Base-by-base conservation (phyloP, 2,329 filamentous ascomycete genomes). In the Microdochium bolleyi region DNA sequence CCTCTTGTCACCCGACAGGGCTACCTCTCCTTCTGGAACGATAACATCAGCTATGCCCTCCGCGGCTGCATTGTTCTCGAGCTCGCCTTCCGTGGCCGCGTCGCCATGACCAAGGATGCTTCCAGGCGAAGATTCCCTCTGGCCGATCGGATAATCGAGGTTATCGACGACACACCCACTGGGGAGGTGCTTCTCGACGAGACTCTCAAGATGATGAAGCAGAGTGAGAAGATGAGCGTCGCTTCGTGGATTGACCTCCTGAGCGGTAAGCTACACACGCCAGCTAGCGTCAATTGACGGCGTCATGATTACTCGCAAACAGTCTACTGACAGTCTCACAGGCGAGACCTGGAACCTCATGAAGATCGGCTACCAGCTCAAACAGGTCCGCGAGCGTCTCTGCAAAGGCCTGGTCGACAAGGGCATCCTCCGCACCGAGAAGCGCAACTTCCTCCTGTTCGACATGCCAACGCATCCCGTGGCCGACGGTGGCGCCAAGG, bases 311-410 rank as follows among this genome's bases (percentile, higher is more conserved):
- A 24, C 49, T 52, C 41, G 27, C 27, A 30, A 9, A 25, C n/a
- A 54, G 52, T 46, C 57, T 53, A 52, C 52, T 52, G 27, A 57
- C 55, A 48, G 53, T 27, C 14, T 46, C 24, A 53, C 66, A 97
- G 92, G 94, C 69, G 94, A 99, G 73, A 99, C 94, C 52, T 99
- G 94, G 94, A 99, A 99, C 69, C 77, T 99, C 59, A 97, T 99
- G 94, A 99, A 99, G 79, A 99, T 99, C 64, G 94, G 94, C 69
- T 99, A 99, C 73, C 94, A 99, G 77, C 82, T 99, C 62, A 99
- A 99, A 77, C 94, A 99, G 79, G 94, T 99, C 54, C 91, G 94
- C 67, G 94, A 99, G 76, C 89, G 94, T 54, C 82, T 99, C 53
- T 92, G 92, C 65, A 99, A 99, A 74, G 94, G 94, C 32, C 83